Conservation (phyloP, 805 yeast species). For the Ascoidea rubescens region DNA sequence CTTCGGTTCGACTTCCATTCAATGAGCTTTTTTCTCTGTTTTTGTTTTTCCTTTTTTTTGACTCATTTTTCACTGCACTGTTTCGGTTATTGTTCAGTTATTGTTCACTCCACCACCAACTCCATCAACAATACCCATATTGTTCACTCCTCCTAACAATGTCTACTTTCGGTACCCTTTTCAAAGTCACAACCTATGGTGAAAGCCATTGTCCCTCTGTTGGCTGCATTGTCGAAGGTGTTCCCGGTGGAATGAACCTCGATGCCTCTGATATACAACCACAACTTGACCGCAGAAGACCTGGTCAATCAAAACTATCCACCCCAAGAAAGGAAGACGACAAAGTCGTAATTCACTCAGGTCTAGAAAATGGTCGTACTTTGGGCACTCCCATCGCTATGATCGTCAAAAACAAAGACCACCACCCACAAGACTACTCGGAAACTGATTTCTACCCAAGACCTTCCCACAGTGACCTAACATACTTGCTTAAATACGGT, state of each 20-base stretch:
- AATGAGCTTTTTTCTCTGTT: no score
- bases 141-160: slow-evolving; percentile 19
- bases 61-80: no score
- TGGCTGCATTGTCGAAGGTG: slow-evolving; percentile 97
- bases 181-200: slow-evolving; percentile 87
- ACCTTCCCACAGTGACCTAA: slow-evolving; percentile 96
- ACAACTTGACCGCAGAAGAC: slow-evolving; percentile 92
- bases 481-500: slow-evolving; percentile 84
- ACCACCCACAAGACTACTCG: slow-evolving; percentile 89
- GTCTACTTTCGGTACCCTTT: slow-evolving; percentile 59
- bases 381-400: slow-evolving; percentile 93
- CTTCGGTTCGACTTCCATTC: no score
- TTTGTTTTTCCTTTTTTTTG: no score
- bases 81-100: no score
- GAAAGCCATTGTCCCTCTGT: slow-evolving; percentile 97
- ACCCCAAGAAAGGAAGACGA: slow-evolving; percentile 97
- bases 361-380: slow-evolving; percentile 82
- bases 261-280: slow-evolving; percentile 88
- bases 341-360: slow-evolving; percentile 82
- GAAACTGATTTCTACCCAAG: slow-evolving; percentile 94
- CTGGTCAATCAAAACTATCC: slow-evolving; percentile 85
- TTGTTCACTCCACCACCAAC: slow-evolving; percentile 11
- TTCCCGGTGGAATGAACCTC: slow-evolving; percentile 86
- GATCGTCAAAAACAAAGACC: slow-evolving; percentile 89
- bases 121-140: slow-evolving; percentile 8